Conservation (phyloP, 257 asterid genomes). For the Solanum dulcamara region DNA sequence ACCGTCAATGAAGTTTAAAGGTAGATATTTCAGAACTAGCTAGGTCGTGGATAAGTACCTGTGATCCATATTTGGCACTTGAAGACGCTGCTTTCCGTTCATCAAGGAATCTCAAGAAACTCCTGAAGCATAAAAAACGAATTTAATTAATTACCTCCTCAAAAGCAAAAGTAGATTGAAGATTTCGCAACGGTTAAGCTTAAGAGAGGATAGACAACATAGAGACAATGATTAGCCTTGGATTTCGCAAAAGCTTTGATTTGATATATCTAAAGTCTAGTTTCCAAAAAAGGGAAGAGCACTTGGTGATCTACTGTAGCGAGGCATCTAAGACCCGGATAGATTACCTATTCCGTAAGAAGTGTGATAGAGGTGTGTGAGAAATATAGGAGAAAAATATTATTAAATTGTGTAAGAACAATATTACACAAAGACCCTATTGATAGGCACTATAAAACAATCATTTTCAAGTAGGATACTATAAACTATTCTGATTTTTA, state of each 20-base stretch:
- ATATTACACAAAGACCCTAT: too few relatives aligned
- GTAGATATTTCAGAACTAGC: background rate
- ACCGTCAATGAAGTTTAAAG: background rate
- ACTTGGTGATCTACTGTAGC: background rate
- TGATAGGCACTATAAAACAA: too few relatives aligned
- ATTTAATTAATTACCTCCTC: background rate
- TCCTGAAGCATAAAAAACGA: conserved; percentile 34
- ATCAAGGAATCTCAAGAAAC: conserved; percentile 82
- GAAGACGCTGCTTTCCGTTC: conserved; percentile 48
- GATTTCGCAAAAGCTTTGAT: background rate
- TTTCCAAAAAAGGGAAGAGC: background rate
- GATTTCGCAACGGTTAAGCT: background rate
- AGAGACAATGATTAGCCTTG: background rate
- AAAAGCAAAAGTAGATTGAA: background rate
- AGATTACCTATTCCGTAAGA: background rate
- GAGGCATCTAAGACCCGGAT: background rate
- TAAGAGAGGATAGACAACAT: background rate
- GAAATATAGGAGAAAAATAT: too few relatives aligned
- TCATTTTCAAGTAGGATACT: too few relatives aligned
- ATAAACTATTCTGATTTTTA: too few relatives aligned
- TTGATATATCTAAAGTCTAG: background rate
- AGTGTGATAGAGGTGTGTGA: background rate
- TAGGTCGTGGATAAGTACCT: conserved; percentile 29
- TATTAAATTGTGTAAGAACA: too few relatives aligned
- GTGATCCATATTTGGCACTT: conserved; percentile 69